phyloP scores from a whole-genome alignment of 768 basidiomycete species.

The Hygrophorus pudorinus region DNA sequence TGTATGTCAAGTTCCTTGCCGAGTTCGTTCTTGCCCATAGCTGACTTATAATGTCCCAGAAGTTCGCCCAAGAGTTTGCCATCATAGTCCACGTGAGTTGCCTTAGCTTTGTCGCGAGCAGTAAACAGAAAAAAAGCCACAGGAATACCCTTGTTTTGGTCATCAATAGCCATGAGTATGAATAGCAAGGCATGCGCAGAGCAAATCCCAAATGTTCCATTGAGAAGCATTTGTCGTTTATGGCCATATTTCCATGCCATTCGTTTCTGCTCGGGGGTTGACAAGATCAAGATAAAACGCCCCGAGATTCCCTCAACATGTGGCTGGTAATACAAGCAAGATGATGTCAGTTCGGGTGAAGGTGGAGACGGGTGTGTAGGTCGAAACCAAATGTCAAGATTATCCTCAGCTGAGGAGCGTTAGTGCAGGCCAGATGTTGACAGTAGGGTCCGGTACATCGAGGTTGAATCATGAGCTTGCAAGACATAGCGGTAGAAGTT shows the following conservation, averaged over 20 bases:
- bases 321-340: constrained; percentile 16
- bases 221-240: constrained; percentile 7
- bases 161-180: constrained; percentile 10
- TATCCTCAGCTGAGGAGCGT: constrained; percentile 15
- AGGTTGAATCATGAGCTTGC: constrained; percentile 12
- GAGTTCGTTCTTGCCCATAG: constrained; percentile 6
- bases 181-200: constrained; percentile 5
- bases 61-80: background rate
- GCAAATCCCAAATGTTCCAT: constrained; percentile 10
- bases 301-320: constrained; percentile 8
- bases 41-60: background rate
- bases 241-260: constrained; percentile 8
- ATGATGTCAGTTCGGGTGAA: constrained; percentile 10
- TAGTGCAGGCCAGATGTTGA: constrained; percentile 15
- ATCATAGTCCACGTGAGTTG: constrained; percentile 6
- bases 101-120: constrained; percentile 1
- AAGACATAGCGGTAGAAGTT: constrained; percentile 10
- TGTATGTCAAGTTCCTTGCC: constrained; percentile 12
- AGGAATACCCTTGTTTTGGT: constrained; percentile 3
- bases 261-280: constrained; percentile 4
- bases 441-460: constrained; percentile 15
- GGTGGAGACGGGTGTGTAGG: constrained; percentile 12
- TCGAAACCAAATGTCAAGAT: constrained; percentile 18
- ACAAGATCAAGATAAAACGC: constrained; percentile 13
- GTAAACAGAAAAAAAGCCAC: constrained; percentile 5